A percentile compares a stretch with the other conserved stretches of the same genome.
phyloP scores from a whole-genome alignment of 2,329 filamentous ascomycete genomes.

The Colletotrichum tamarilloi region DNA sequence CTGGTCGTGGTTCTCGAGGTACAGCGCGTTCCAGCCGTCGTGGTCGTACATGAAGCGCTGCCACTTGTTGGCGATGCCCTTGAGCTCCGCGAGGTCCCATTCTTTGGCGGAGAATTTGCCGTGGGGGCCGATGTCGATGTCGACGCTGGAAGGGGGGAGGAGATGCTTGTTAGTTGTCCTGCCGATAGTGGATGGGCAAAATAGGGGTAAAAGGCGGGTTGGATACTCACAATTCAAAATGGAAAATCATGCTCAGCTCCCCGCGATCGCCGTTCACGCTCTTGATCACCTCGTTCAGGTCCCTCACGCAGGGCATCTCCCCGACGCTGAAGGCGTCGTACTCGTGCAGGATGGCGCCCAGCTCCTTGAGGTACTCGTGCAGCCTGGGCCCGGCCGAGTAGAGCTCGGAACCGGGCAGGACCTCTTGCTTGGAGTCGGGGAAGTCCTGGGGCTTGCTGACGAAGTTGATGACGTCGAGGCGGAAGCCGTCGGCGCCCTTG shows the following conservation, averaged over 20 bases:
- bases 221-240: slow-evolving; percentile 69
- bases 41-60: slow-evolving; percentile 69
- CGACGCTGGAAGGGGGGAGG: slow-evolving; percentile 48
- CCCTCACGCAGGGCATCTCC: slow-evolving; percentile 60
- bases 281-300: slow-evolving; percentile 54
- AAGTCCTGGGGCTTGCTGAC: slow-evolving; percentile 70
- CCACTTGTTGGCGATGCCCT: slow-evolving; percentile 65
- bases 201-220: neutral
- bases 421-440: slow-evolving; percentile 56
- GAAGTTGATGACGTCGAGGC: slow-evolving; percentile 76
- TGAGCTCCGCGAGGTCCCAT: slow-evolving; percentile 63
- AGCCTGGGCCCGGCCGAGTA: slow-evolving; percentile 65
- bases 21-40: slow-evolving; percentile 73
- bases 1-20: slow-evolving; percentile 76
- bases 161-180: slow-evolving; percentile 1
- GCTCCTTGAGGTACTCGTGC: slow-evolving; percentile 58
- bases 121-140: slow-evolving; percentile 57
- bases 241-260: slow-evolving; percentile 79
- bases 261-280: slow-evolving; percentile 65
- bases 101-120: slow-evolving; percentile 55
- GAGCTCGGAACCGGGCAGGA: slow-evolving; percentile 50
- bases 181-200: neutral
- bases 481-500: slow-evolving; percentile 73
- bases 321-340: slow-evolving; percentile 64
- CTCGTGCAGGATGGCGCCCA: slow-evolving; percentile 55